Evolutionary conservation across 1,284 basidiomycete species (phyloP), one percentile per base, ranked within the genome.

Genomic region (Cutaneotrichosporon cutaneum): DNA sequence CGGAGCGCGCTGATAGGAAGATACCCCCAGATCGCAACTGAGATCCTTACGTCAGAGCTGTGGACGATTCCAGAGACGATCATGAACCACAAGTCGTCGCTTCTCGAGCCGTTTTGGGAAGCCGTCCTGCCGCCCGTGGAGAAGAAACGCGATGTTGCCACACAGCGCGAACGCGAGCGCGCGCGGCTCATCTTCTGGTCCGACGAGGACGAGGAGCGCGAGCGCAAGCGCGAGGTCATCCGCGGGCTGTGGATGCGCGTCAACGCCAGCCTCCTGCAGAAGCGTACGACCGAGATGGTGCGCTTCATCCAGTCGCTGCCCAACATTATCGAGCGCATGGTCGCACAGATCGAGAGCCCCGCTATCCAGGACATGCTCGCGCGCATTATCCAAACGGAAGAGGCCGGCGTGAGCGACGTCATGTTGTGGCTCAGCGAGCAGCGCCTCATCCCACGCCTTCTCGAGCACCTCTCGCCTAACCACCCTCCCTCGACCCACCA

Each of bases 41-140:
- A 99, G 79, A 93, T 99, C 32, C 85, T 99, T 36, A 94, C 93
- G 78, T 90, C 90, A 8, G 94, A 97, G 72, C 88, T 96, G 77
- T 96, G 93, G 89, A 90, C 89, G 22, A 90, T 99, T 70, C 88
- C 93, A 54, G 91, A 95, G 76, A 90, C 90, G 3, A 90, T 94
- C 72, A 84, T 96, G 71, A 85, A 85, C 69, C 83, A 90, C 72
- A 68, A 75, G 53, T 77, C 80, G 26, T 62, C 67, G 18, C 82
- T 94, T 57, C 83, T 94, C 60, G 81, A 83, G 21, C 88, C 90
- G 9, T 96, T 96, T 83, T 99, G 96, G 96, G 91, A 98, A 77
- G 87, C 86, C 11, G 87, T 97, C 11, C 82, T 99, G 18, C 74
- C 76, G 0, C 67, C 72, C 2, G 47, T 73, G 11, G 61, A 71